These are phyloP conservation scores for Globisporangium viniferum DNA, from an alignment of 352 stramenopile genomes.

Conservation along the genomic window DNA sequence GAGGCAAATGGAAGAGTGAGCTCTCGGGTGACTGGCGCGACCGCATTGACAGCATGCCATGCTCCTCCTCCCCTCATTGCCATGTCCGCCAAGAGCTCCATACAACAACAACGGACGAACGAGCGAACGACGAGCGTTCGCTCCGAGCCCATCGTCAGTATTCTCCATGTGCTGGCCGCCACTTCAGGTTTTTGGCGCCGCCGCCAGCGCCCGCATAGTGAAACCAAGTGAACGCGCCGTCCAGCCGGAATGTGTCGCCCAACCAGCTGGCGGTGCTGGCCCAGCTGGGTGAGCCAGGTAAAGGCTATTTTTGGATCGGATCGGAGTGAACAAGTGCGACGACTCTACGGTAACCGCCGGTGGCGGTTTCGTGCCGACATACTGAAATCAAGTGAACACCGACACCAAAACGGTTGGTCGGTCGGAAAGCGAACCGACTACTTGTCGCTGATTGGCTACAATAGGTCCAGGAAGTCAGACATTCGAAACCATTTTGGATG, in stretches of 20 bases:
- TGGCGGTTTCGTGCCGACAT: background rate
- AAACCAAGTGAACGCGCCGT: background rate
- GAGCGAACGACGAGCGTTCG: background rate
- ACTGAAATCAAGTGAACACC: background rate
- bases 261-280: slow-evolving; percentile 3
- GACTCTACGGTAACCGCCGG: background rate
- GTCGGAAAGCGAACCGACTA: slow-evolving; percentile 6
- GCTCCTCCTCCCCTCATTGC: background rate
- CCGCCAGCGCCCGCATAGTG: background rate
- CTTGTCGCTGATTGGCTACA: background rate
- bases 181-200: slow-evolving; percentile 7
- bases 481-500: background rate
- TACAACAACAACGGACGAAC: background rate
- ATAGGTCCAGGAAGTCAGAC: slow-evolving; percentile 7
- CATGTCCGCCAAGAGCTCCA: background rate
- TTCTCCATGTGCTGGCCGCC: slow-evolving; percentile 3
- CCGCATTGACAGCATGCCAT: background rate
- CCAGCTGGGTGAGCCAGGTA: slow-evolving; percentile 6
- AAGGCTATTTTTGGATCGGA: slow-evolving; percentile 8
- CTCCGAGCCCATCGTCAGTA: background rate
- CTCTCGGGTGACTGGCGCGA: background rate
- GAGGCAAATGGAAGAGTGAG: slow-evolving; percentile 17
- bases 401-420: background rate
- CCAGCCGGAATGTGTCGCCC: slow-evolving; percentile 1
- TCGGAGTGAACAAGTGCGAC: background rate